These are phyloP conservation scores for Myochromella boudieri DNA, from an alignment of 768 basidiomycete genomes.

Conservation along the genomic window DNA sequence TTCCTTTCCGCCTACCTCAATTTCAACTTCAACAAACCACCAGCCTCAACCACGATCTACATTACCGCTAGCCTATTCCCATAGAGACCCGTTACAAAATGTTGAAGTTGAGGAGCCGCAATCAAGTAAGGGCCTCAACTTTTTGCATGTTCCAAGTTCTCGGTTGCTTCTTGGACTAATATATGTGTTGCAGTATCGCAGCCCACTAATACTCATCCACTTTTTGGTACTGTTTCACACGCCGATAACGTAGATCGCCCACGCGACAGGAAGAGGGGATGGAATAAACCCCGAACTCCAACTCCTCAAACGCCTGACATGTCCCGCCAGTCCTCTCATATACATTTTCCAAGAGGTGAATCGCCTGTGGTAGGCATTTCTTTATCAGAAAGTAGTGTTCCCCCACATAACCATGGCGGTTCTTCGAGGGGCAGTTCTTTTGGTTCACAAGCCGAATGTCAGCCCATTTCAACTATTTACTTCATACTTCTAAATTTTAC, in stretches of 20 bases:
- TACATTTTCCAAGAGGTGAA: constrained; percentile 10
- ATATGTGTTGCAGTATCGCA: constrained; percentile 17
- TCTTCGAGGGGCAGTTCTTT: constrained; percentile 45
- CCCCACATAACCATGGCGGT: constrained; percentile 40
- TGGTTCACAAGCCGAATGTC: constrained; percentile 54
- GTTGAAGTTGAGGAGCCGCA: no score
- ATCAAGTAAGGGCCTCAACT: no score
- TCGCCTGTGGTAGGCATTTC: constrained; percentile 17
- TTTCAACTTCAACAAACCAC: constrained; percentile 16
- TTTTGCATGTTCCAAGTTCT: no score
- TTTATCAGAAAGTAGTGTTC: constrained; percentile 35
- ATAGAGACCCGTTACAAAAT: no score
- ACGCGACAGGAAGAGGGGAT: constrained; percentile 46
- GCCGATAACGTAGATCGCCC: constrained; percentile 21
- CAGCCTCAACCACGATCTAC: no score
- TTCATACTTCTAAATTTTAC: constrained; percentile 1
- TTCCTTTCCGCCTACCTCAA: constrained; percentile 14
- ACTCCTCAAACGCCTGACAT: constrained; percentile 21
- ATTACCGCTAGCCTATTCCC: no score
- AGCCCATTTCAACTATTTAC: constrained; percentile 20
- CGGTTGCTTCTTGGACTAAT: no score
- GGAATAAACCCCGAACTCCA: constrained; percentile 35
- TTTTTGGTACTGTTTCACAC: background rate
- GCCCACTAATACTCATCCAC: constrained; percentile 7
- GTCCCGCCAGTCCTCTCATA: constrained; percentile 18